Base-by-base conservation (phyloP, 2,329 filamentous ascomycete genomes). In the Podosphaera aphanis region DNA sequence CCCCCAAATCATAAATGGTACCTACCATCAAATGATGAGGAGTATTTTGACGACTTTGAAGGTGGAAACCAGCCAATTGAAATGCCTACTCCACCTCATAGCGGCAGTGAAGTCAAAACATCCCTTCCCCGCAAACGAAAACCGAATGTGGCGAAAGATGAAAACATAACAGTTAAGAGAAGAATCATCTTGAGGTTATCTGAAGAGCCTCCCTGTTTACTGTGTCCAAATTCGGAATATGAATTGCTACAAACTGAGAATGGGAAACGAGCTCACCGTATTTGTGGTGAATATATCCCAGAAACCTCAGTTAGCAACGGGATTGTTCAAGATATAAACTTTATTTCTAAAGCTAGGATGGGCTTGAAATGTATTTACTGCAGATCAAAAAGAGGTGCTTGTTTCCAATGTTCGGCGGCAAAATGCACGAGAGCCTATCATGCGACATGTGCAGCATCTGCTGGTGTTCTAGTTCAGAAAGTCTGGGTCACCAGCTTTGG, bases 341-440 rank as follows among this genome's bases (percentile, higher is more conserved):
- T 74, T 49, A 85, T 95, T 52, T 77, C 82, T 58, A 88, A 90
- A 60, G 83, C 82, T 47, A 81, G 88, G 18, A 39, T 38, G 21
- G 85, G 92, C 21, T 76, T 95, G 53, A 93, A 93, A 62, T 98
- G 90, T 61, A 76, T 93, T 50, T 93, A 83, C 63, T 98, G 90
- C 59, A 83, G 86, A 29, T 92, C 85, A 27, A 92, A 90, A 61
- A 82, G 81, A 47, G 90, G 90, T n/a, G 84, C 84, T 15, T 94
- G 88, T 63, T 92, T 98, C 64, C 88, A 95, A 61, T 98, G 90
- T 62, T 92, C 84, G 1, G 79, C 84, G 54, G 88, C 86, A 66
- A 95, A 93, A 60, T 98, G 90, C 56, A 80, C 83, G 3, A 71
- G 90, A 51, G 80, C 88, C 7, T 98, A 94, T 62, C 90, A 98